These are phyloP conservation scores for Eutrema salsugineum DNA, from an alignment of 441 rosid species.

Conservation along the genomic window DNA sequence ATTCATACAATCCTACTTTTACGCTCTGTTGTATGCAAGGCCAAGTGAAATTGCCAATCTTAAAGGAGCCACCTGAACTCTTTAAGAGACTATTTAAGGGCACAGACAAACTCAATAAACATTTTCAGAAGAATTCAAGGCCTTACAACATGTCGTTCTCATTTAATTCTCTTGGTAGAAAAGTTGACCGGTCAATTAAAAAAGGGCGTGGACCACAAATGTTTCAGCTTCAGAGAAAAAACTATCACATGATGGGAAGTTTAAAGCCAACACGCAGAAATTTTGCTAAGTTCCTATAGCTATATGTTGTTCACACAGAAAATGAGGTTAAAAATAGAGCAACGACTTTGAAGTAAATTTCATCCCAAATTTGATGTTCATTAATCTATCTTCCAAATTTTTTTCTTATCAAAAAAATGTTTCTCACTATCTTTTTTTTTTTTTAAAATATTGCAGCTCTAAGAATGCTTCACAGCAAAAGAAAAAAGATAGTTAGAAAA, in stretches of 20 bases:
- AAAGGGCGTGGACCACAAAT: neutral
- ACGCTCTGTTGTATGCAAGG: neutral
- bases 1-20: neutral
- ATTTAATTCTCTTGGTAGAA: neutral
- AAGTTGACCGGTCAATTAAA: neutral
- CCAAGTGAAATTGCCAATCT: neutral
- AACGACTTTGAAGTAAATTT: too few relatives aligned
- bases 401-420: too few relatives aligned
- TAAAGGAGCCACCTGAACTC: too few relatives aligned
- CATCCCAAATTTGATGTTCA: too few relatives aligned
- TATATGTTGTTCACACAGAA: neutral
- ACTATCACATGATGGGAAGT: neutral
- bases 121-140: neutral
- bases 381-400: too few relatives aligned
- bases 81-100: too few relatives aligned
- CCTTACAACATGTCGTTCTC: neutral
- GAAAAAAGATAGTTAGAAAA: too few relatives aligned
- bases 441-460: too few relatives aligned
- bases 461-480: too few relatives aligned
- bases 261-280: neutral
- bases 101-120: too few relatives aligned
- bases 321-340: neutral
- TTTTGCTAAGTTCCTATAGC: neutral
- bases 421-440: too few relatives aligned
- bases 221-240: neutral